phyloP scores from a whole-genome alignment of 164 flowering plant genomes.

The Buxus sempervirens region DNA sequence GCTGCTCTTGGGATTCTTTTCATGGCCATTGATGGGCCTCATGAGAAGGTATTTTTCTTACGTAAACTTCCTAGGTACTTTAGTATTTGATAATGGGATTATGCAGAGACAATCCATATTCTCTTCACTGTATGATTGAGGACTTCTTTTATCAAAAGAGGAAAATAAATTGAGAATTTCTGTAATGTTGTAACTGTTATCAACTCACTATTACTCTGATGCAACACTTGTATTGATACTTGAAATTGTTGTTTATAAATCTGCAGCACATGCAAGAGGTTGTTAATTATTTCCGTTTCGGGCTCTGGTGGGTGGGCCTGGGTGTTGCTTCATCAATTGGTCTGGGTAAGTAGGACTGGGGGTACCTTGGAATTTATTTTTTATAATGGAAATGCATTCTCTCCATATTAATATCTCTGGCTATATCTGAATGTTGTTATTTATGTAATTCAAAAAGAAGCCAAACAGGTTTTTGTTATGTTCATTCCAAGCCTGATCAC shows the following conservation, averaged over 20 bases:
- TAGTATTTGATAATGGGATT: not conserved
- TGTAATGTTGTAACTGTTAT: not conserved
- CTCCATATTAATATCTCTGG: not conserved
- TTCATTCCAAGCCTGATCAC: too few species aligned
- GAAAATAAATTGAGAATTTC: not conserved
- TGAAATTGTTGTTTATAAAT: not conserved
- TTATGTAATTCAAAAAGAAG: too few species aligned
- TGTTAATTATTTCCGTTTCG: constrained; percentile 47
- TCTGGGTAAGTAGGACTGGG: constrained; percentile 52
- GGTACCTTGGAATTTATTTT: not conserved
- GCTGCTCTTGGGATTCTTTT: constrained; percentile 38
- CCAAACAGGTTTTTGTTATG: too few species aligned
- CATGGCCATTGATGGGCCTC: constrained; percentile 63
- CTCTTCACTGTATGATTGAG: not conserved
- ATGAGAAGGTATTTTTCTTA: constrained; percentile 61
- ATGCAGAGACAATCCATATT: not conserved
- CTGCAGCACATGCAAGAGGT: constrained; percentile 80
- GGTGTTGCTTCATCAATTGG: constrained; percentile 98
- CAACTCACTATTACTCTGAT: not conserved
- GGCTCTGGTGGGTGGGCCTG: constrained; percentile 86
- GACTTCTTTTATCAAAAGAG: not conserved
- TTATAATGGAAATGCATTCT: not conserved
- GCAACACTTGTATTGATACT: not conserved
- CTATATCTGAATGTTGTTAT: too few species aligned
- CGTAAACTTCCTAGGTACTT: not conserved